Conservation (phyloP, 768 basidiomycete genomes). For the Leccinum obscurum region DNA sequence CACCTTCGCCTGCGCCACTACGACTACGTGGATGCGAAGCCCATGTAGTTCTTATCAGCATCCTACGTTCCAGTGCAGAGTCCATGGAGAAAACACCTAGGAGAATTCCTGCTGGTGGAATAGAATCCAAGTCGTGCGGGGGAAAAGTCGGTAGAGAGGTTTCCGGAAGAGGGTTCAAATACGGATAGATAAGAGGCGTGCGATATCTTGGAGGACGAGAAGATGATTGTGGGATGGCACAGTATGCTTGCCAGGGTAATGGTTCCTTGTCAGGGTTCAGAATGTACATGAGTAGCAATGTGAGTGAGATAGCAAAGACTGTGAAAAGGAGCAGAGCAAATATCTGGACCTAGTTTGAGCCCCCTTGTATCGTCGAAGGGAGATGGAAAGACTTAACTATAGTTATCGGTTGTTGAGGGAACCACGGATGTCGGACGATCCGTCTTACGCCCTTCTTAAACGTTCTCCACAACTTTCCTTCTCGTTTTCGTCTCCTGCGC, state of each 20-base stretch:
- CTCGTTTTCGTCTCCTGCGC: conserved; percentile 53
- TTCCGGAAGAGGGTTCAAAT: conserved; percentile 34
- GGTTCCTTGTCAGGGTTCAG: conserved; percentile 96
- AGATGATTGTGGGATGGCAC: conserved; percentile 61
- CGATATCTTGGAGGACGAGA: conserved; percentile 46
- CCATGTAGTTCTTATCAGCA: conserved; percentile 87
- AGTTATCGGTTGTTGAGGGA: conserved; percentile 77
- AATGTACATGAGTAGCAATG: conserved; percentile 85
- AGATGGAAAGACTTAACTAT: conserved; percentile 53
- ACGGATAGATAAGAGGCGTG: conserved; percentile 41
- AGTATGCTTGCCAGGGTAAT: conserved; percentile 93
- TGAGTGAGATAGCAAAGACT: conserved; percentile 78
- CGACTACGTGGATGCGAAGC: conserved; percentile 80
- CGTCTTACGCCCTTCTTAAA: conserved; percentile 55
- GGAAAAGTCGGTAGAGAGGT: conserved; percentile 55
- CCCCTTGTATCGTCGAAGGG: conserved; percentile 6
- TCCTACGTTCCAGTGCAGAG: conserved; percentile 78
- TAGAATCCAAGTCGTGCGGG: conserved; percentile 64
- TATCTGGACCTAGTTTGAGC: conserved; percentile 45
- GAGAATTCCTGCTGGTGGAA: conserved; percentile 84
- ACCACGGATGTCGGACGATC: conserved; percentile 69
- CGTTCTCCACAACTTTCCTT: conserved; percentile 46
- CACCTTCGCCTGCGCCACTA: conserved; percentile 68
- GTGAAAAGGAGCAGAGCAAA: conserved; percentile 75
- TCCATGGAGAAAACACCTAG: conserved; percentile 91